These are phyloP conservation scores for Primulina huaijiensis DNA, from an alignment of 257 asterid species.

Conservation along the genomic window DNA sequence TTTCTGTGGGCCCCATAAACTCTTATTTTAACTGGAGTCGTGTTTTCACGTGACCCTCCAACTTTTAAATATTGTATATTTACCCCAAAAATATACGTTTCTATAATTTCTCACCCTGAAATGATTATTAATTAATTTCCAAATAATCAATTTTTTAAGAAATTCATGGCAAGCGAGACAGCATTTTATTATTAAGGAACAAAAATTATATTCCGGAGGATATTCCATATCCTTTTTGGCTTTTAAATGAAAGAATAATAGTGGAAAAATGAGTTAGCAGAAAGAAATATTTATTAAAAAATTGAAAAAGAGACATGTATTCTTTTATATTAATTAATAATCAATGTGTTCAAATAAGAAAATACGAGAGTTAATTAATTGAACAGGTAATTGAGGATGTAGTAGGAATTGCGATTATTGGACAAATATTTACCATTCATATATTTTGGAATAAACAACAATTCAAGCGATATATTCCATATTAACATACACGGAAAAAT, in stretches of 20 bases:
- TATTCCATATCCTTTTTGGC: background rate
- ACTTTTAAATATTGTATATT: background rate
- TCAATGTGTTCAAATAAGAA: too few relatives aligned
- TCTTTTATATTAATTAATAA: too few relatives aligned
- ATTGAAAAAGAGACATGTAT: background rate
- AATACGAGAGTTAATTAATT: too few relatives aligned
- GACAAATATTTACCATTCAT: too few relatives aligned
- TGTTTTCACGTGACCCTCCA: background rate
- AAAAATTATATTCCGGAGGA: too few relatives aligned
- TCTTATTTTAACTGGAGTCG: background rate
- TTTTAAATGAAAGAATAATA: background rate
- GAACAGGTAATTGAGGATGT: too few relatives aligned
- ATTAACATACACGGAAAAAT: too few relatives aligned
- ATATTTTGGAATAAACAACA: too few relatives aligned
- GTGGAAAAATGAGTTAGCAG: background rate
- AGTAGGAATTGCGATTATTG: too few relatives aligned
- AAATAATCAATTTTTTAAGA: too few relatives aligned
- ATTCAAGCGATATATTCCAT: too few relatives aligned
- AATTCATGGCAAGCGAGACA: background rate
- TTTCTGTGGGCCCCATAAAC: conserved; percentile 21
- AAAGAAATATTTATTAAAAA: too few relatives aligned
- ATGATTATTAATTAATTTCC: background rate
- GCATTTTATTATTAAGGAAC: background rate
- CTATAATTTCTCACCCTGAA: background rate
- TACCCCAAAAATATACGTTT: background rate